Evolutionary conservation across 352 stramenopile species (phyloP), one percentile per base, ranked within the genome.

Genomic region (Phytophthora pinifolia): DNA sequence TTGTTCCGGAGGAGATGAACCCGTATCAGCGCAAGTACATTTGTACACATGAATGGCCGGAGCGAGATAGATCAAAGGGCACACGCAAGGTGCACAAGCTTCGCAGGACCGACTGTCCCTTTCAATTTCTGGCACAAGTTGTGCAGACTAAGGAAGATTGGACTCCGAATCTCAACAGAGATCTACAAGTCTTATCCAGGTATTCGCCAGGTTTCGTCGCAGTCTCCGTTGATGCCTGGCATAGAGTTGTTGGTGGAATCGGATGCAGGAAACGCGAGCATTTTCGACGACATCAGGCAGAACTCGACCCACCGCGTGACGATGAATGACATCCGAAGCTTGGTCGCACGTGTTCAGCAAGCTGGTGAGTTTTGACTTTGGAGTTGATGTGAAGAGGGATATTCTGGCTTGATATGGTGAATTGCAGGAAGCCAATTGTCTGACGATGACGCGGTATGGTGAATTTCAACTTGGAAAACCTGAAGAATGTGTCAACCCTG

Each of bases 141-240:
- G n/a, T n/a, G 3, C 30, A 42, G 32, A 14, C 6, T 1, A 2
- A 13, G 4, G 34, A 63, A n/a, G n/a, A n/a, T n/a, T 27, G 32
- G 46, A 3, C 54, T 56, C 25, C 22, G 2, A 13, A 17, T 46
- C 9, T 50, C 36, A 2, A 8, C 44, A 5, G 45, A 29, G 9
- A 55, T 50, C 13, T 55, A 62, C 45, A 55, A 20, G 22, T 38
- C 12, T 47, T 48, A 61, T 9, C 36, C 53, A 54, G 43, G 53
- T 61, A 61, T 61, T 54, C 53, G 44, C 35, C 53, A 56, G 54
- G 36, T 62, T 31, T 20, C 53, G 4, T 3, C 12, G 14, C 10
- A 39, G 4, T 45, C 36, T 38, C 13, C 44, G 1, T 25, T 56
- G 1, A 42, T 55, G 4, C 46, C 37, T 2, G 54, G 54, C 1